Percentiles rank a stretch among this genome's conserved stretches.
Evolutionary conservation across 2,329 filamentous ascomycete species (phyloP).

Genomic region (Pezicula neosporulosa): DNA sequence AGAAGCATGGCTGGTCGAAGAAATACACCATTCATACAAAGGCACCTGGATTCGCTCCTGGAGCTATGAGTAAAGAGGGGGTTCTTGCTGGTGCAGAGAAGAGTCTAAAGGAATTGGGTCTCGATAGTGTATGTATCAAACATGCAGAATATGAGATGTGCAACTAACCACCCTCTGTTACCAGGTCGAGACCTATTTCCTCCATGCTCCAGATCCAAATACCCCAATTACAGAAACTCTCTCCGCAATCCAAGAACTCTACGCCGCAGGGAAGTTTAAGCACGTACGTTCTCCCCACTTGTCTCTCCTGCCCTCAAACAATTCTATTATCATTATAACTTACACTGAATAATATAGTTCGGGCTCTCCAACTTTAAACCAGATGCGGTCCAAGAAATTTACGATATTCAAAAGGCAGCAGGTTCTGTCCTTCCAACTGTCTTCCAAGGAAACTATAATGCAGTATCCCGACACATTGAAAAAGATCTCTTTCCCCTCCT

Average conservation of each 20-base stretch:
- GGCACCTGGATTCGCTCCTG: conserved; percentile 15
- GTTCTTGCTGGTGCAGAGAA: conserved; percentile 20
- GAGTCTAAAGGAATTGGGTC: conserved; percentile 17
- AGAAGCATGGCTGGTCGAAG: conserved; percentile 15
- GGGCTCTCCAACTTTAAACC: conserved; percentile 31
- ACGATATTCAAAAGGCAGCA: conserved; percentile 24
- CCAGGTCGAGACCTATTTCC: conserved; percentile 29
- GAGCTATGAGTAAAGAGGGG: conserved; percentile 15
- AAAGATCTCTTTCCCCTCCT: conserved; percentile 57
- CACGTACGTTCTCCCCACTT: conserved; percentile 17
- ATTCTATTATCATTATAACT: conserved; percentile 69
- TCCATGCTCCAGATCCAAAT: conserved; percentile 30
- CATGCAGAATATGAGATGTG: neutral
- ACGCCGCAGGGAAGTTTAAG: conserved; percentile 30
- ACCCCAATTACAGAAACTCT: conserved; percentile 31
- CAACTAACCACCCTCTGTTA: neutral
- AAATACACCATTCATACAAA: conserved; percentile 23
- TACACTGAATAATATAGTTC: conserved; percentile 13
- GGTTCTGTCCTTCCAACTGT: conserved; percentile 28
- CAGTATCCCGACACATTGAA: conserved; percentile 47
- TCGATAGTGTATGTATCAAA: conserved; percentile 15
- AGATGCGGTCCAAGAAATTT: conserved; percentile 25
- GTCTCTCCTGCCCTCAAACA: neutral
- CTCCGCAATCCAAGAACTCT: conserved; percentile 27
- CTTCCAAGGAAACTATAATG: conserved; percentile 31